Base-by-base conservation (phyloP, 2,329 filamentous ascomycete species). In the Fusarium mexicanum region DNA sequence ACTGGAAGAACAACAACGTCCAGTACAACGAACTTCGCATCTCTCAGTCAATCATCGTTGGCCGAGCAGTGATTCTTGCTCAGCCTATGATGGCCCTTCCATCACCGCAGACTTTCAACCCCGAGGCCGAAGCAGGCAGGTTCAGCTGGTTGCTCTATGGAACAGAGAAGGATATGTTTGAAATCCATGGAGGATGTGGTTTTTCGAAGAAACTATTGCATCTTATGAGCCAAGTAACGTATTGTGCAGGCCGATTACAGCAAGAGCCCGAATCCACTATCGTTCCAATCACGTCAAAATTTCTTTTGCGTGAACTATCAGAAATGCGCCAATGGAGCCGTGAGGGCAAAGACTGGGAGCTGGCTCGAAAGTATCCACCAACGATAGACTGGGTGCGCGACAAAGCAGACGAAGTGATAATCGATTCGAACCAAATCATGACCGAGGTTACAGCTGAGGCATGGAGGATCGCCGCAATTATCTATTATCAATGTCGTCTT, bases 181-280 rank as follows among this genome's bases (percentile, higher is more conserved):
- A 84, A 59, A 83, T 85, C 8, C 83, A 85, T 51, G 83, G 83
- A 14, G 83, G 82, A 1, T 85, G 83, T 53, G 83, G 83, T 16
- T 85, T 85, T 63, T 85, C 83, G 0, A 84, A 83, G 59, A 82
- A 80, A 46, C 74, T 85, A 8, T 77, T 85, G 29, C 80, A 84
- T 53, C 77, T 75, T 17, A 77, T 85, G 47, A 81, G 81, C 46
- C 82, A 83, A 50, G 80, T 85, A 38, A 84, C 83, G 9, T 82
- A 81, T 61, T 79, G 81, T 41, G 78, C 82, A 26, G 79, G 82
- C 9, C 78, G 80, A 17, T 57, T 83, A 35, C 74, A 78, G 38
- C 81, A 84, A 53, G 80, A 83, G 24, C 77, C 75, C 3, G 77
- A 79, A 22, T 82, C 76, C 55, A 68, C 74, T 14, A 74, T 83